A percentile compares a stretch with the other conserved stretches of the same genome.
Conservation (phyloP, 179 eudicot genomes). For the Silene coronaria region DNA sequence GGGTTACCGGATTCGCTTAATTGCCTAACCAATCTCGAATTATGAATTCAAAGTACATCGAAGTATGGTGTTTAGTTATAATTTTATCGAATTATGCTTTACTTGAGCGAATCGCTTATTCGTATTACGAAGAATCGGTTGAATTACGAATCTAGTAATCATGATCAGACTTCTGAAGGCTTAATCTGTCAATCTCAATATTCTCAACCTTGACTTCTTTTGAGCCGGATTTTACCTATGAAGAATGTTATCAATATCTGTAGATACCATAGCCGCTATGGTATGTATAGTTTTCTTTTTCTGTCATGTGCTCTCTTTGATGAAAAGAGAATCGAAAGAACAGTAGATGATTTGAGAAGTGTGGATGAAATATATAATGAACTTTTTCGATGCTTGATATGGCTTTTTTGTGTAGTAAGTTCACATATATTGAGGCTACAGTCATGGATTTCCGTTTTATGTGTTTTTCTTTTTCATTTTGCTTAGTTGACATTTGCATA, state of each 20-base stretch:
- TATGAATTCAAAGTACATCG: no score
- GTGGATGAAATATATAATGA: neutral
- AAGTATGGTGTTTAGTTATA: no score
- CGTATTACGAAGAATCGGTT: no score
- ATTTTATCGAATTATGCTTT: no score
- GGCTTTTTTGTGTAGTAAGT: neutral
- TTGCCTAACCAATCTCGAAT: no score
- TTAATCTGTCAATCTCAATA: conserved; percentile 13
- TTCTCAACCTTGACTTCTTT: neutral
- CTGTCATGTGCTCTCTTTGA: neutral
- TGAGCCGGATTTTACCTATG: neutral
- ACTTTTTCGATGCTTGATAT: neutral
- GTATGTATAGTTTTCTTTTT: neutral
- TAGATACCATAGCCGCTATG: neutral
- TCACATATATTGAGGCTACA: neutral
- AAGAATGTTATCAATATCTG: neutral
- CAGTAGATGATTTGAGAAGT: neutral
- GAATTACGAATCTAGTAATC: no score
- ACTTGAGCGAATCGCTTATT: no score
- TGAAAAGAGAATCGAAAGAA: conserved; percentile 8
- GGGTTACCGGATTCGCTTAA: no score
- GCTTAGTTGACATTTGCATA: conserved; percentile 7
- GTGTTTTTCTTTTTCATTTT: neutral
- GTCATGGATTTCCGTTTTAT: neutral
- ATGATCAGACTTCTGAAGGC: neutral